phyloP scores from a whole-genome alignment of 495 filamentous ascomycete species.

The Trichoderma orchidacearum region DNA sequence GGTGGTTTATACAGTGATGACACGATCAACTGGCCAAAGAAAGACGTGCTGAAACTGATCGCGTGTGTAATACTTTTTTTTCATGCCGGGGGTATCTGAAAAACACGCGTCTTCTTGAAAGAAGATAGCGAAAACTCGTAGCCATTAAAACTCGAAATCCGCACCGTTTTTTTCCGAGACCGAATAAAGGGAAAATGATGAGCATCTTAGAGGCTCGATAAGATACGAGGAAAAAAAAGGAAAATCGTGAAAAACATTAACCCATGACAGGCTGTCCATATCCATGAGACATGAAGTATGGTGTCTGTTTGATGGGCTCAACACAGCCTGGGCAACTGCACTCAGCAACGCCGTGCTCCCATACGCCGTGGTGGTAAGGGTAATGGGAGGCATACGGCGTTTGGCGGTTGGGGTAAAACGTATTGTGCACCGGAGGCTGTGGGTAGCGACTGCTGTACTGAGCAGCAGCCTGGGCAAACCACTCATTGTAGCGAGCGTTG shows the following conservation, averaged over 20 bases:
- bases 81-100: neutral
- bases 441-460: slow-evolving; percentile 15
- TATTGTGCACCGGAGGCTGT: slow-evolving; percentile 35
- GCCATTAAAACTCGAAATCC: slow-evolving; percentile 1
- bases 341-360: slow-evolving; percentile 47
- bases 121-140: slow-evolving; percentile 4
- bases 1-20: neutral
- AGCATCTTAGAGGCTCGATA: neutral
- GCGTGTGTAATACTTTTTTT: neutral
- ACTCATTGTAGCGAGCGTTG: slow-evolving; percentile 31
- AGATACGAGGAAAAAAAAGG: neutral
- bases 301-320: slow-evolving; percentile 38
- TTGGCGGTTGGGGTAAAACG: slow-evolving; percentile 25
- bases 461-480: slow-evolving; percentile 18
- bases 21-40: neutral
- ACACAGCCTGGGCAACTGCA: slow-evolving; percentile 58
- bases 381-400: slow-evolving; percentile 23
- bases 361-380: slow-evolving; percentile 38
- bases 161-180: slow-evolving; percentile 1
- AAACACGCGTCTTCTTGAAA: slow-evolving; percentile 2
- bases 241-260: slow-evolving; percentile 15
- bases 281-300: slow-evolving; percentile 48
- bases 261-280: slow-evolving; percentile 56
- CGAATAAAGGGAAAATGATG: neutral
- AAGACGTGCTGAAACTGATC: slow-evolving; percentile 1